These are phyloP conservation scores for Mortierella polycephala DNA, from an alignment of 371 early-diverging fungal genomes.

Conservation along the genomic window DNA sequence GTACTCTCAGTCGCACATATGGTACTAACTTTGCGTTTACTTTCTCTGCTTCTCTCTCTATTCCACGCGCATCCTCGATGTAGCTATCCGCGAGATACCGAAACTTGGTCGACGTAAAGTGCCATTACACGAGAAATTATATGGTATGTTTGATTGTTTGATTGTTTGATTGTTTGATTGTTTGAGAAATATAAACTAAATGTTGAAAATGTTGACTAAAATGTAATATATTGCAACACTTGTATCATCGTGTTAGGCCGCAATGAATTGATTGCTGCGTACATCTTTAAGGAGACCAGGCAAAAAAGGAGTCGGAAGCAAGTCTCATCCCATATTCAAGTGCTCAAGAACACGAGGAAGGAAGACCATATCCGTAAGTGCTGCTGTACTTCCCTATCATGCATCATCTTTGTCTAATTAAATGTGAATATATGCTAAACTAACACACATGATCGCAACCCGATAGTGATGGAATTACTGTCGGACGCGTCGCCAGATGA, in stretches of 20 bases:
- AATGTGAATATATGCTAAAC: no score
- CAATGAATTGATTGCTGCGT: conserved; percentile 81
- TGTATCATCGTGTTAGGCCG: conserved; percentile 50
- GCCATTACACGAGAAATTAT: conserved; percentile 69
- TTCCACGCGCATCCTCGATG: background rate
- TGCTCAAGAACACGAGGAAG: conserved; percentile 78
- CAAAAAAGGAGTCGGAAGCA: conserved; percentile 78
- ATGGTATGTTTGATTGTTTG: no score
- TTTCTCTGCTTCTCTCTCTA: background rate
- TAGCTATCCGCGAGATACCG: conserved; percentile 66
- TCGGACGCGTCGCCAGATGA: conserved; percentile 60
- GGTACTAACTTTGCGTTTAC: background rate
- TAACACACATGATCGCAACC: background rate
- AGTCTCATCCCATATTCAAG: conserved; percentile 84
- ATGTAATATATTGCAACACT: conserved; percentile 10
- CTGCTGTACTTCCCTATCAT: background rate
- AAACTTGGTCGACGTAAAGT: conserved; percentile 71
- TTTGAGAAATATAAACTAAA: no score
- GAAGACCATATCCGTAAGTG: conserved; percentile 60
- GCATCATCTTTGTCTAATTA: no score
- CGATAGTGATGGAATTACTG: conserved; percentile 66
- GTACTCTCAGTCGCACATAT: background rate
- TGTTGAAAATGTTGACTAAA: background rate
- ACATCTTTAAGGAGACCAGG: conserved; percentile 72
- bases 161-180: no score